Evolutionary conservation across 352 stramenopile species (phyloP).

Genomic region (Peronospora farinosa): DNA sequence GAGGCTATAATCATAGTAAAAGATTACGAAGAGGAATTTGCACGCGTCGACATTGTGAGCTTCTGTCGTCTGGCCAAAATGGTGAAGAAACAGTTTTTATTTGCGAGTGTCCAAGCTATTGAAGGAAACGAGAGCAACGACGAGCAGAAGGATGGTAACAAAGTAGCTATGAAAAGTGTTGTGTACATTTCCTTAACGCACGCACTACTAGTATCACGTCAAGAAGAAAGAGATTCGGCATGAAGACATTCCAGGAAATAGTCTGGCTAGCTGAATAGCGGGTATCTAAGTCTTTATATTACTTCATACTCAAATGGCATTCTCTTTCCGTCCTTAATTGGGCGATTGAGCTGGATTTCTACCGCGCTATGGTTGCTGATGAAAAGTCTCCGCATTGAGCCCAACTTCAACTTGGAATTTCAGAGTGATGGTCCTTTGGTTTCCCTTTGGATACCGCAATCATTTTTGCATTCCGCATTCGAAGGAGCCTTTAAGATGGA

Average conservation of each 20-base stretch:
- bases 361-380: neutral
- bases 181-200: conserved; percentile 61
- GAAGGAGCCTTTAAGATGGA: too few species aligned
- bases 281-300: conserved; percentile 30
- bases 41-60: conserved; percentile 46
- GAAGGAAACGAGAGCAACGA: neutral
- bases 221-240: conserved; percentile 21
- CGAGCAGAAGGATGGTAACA: conserved; percentile 1
- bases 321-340: conserved; percentile 86
- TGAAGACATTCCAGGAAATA: neutral
- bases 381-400: neutral
- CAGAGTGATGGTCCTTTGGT: conserved; percentile 32
- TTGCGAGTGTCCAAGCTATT: conserved; percentile 33
- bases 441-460: conserved; percentile 25
- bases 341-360: conserved; percentile 87
- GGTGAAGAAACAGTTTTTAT: conserved; percentile 62
- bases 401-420: conserved; percentile 1
- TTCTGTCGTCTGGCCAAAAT: conserved; percentile 67
- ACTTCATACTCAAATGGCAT: conserved; percentile 86
- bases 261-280: too few species aligned
- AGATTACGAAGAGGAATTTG: conserved; percentile 35
- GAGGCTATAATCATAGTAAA: conserved; percentile 51
- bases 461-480: conserved; percentile 25
- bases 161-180: conserved; percentile 12
- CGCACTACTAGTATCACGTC: conserved; percentile 39